These are phyloP conservation scores for Solanum raphanifolium DNA, from an alignment of 257 asterid species.

Conservation along the genomic window DNA sequence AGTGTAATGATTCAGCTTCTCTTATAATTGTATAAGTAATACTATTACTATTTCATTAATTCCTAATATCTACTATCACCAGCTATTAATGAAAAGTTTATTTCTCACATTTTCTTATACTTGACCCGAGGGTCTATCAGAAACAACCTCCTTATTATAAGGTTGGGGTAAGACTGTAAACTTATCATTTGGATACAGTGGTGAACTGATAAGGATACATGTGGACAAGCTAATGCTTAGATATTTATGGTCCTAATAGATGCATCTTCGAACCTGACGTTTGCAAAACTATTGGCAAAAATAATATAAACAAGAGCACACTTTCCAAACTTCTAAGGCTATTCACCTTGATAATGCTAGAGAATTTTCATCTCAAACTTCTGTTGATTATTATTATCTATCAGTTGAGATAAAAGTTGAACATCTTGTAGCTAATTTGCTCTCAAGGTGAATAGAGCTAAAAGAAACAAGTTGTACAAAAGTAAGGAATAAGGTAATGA, in stretches of 20 bases:
- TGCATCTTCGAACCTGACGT: neutral
- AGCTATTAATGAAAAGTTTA: neutral
- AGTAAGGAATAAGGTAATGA: neutral
- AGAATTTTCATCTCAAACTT: neutral
- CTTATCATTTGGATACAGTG: neutral
- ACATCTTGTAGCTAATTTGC: neutral
- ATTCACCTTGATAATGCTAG: neutral
- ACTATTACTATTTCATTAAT: neutral
- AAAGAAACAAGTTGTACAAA: neutral
- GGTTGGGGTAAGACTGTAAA: too few species aligned
- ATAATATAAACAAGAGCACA: neutral
- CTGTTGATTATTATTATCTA: neutral
- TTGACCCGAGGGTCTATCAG: neutral
- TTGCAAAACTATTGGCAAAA: neutral
- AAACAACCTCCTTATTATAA: neutral
- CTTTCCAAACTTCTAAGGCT: neutral
- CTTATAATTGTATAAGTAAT: neutral
- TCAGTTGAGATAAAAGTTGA: neutral
- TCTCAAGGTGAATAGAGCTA: neutral
- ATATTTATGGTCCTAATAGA: neutral
- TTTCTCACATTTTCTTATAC: neutral
- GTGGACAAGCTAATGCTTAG: neutral
- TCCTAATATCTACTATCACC: neutral
- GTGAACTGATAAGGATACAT: neutral
- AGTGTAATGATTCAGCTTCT: neutral